phyloP scores from a whole-genome alignment of 345 rosid species.

The Laguncularia racemosa region DNA sequence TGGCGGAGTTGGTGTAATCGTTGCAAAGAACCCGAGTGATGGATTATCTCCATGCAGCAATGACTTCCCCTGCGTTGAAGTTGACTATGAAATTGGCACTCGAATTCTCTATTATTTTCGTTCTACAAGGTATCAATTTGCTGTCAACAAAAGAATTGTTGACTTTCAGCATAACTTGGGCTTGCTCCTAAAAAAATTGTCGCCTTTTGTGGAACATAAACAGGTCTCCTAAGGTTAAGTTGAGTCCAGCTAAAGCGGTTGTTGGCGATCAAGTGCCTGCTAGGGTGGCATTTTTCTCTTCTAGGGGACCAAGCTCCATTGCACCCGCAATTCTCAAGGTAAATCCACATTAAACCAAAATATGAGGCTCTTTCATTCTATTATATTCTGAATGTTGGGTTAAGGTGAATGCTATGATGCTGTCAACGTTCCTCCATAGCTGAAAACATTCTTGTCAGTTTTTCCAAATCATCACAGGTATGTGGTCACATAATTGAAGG shows the following conservation, averaged over 20 bases:
- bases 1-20: conserved; percentile 43
- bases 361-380: not conserved
- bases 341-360: not conserved
- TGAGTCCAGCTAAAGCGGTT: conserved; percentile 24
- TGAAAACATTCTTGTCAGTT: too few relatives aligned
- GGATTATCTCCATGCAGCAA: conserved; percentile 19
- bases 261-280: conserved; percentile 22
- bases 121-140: conserved; percentile 20
- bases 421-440: too few relatives aligned
- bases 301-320: conserved; percentile 32
- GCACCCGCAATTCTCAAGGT: conserved; percentile 44
- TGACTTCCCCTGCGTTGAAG: conserved; percentile 44
- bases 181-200: too few relatives aligned
- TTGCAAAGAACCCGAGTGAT: conserved; percentile 47
- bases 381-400: too few relatives aligned
- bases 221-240: conserved; percentile 27
- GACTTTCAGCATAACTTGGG: not conserved
- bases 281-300: conserved; percentile 35
- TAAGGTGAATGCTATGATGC: too few relatives aligned
- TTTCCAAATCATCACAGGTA: too few relatives aligned
- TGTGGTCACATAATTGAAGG: too few relatives aligned
- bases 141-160: not conserved
- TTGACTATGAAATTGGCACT: conserved; percentile 62
- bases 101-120: conserved; percentile 55
- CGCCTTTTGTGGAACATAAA: not conserved